A percentile compares a stretch with the other conserved stretches of the same genome.
phyloP scores from a whole-genome alignment of 2,329 filamentous ascomycete genomes.

The Calonectria ilicicola region DNA sequence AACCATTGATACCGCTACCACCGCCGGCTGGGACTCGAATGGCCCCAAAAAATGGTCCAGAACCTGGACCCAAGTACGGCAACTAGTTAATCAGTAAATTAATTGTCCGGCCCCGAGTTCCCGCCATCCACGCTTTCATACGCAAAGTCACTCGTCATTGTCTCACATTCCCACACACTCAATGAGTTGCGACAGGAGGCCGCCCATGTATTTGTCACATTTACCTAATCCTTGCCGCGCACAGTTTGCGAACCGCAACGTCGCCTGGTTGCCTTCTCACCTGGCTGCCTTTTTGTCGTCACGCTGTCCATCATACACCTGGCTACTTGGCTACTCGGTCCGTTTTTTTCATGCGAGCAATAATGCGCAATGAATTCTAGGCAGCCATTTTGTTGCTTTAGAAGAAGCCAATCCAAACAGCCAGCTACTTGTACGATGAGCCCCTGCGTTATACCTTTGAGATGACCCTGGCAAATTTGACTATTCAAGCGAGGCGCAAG shows the following conservation, averaged over 20 bases:
- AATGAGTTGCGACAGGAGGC: neutral
- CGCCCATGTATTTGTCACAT: neutral
- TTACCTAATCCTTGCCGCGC: neutral
- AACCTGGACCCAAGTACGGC: neutral
- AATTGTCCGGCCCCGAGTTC: neutral
- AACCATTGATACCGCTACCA: neutral
- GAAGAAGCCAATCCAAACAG: neutral
- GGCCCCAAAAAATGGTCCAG: slow-evolving; percentile 14
- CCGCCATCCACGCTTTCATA: neutral
- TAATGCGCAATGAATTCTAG: neutral
- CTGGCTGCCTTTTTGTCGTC: neutral
- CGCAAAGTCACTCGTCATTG: neutral
- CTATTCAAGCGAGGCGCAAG: neutral
- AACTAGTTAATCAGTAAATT: neutral
- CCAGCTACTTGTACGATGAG: too few relatives aligned
- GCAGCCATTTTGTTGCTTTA: neutral
- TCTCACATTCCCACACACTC: neutral
- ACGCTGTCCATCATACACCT: neutral
- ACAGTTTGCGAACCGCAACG: neutral
- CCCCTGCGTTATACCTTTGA: too few relatives aligned
- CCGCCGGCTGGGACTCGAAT: neutral
- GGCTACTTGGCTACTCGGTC: neutral
- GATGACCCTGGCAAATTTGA: neutral
- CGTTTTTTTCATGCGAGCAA: neutral
- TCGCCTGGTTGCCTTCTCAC: slow-evolving; percentile 5